A percentile compares a stretch with the other conserved stretches of the same genome.
These are phyloP conservation scores for Ambrosiella beaveri DNA, from an alignment of 2,329 filamentous ascomycete genomes.

Conservation along the genomic window DNA sequence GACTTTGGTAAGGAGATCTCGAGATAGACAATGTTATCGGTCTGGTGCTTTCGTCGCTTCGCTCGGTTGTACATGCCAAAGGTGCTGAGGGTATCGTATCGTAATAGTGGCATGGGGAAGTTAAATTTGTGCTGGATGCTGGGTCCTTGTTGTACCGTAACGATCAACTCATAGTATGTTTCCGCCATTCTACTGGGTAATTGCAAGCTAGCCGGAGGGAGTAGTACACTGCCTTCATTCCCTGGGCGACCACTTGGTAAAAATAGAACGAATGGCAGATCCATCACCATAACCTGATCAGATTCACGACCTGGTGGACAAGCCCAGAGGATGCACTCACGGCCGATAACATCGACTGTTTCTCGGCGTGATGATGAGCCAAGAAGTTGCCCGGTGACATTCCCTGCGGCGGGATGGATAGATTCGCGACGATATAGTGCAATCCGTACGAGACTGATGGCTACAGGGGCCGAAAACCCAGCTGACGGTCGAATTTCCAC, in stretches of 20 bases:
- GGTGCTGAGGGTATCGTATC: conserved; percentile 92
- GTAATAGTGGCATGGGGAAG: conserved; percentile 76
- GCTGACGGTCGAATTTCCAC: conserved; percentile 83
- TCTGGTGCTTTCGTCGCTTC: conserved; percentile 68
- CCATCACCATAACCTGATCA: conserved; percentile 86
- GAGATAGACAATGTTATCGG: conserved; percentile 80
- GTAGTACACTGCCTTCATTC: conserved; percentile 73
- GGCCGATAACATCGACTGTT: conserved; percentile 80
- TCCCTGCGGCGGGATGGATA: conserved; percentile 91
- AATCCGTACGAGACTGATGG: conserved; percentile 84
- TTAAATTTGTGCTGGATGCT: conserved; percentile 75
- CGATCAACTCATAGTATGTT: conserved; percentile 91
- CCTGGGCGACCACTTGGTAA: conserved; percentile 88
- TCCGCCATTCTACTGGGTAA: conserved; percentile 86
- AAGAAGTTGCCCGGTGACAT: conserved; percentile 28
- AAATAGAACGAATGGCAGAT: conserved; percentile 90
- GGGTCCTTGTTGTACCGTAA: conserved; percentile 83
- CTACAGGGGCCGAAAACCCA: conserved; percentile 75
- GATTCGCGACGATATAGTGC: conserved; percentile 85
- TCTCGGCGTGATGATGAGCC: conserved; percentile 53
- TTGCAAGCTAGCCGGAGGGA: conserved; percentile 82
- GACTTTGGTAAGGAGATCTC: conserved; percentile 84
- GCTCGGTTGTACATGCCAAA: conserved; percentile 99
- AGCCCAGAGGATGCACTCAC: conserved; percentile 82
- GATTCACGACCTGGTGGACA: conserved; percentile 70